Evolutionary conservation across 2,329 filamentous ascomycete species (phyloP).

Genomic region (Botrytis fabae): DNA sequence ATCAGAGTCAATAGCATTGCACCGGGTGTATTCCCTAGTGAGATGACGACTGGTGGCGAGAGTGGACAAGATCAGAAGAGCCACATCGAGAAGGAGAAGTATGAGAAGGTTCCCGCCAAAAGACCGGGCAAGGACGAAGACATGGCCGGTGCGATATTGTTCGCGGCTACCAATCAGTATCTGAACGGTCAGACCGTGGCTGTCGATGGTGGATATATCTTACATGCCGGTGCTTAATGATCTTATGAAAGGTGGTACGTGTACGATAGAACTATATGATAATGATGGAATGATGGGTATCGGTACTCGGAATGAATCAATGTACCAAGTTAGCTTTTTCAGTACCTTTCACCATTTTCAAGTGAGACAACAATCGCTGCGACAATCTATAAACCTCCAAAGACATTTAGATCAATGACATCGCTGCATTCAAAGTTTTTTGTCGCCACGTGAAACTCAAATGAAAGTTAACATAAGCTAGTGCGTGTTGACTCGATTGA

Average conservation of each 20-base stretch:
- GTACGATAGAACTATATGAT: background rate
- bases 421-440: background rate
- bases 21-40: slow-evolving; percentile 56
- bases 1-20: slow-evolving; percentile 59
- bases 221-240: slow-evolving; percentile 32
- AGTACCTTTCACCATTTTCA: background rate
- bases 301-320: background rate
- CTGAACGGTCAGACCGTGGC: slow-evolving; percentile 45
- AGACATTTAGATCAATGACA: background rate
- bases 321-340: background rate
- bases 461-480: background rate
- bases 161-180: slow-evolving; percentile 48
- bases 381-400: background rate
- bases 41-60: slow-evolving; percentile 54
- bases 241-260: background rate
- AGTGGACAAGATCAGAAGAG: slow-evolving; percentile 54
- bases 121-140: slow-evolving; percentile 58
- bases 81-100: slow-evolving; percentile 53
- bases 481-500: background rate
- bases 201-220: slow-evolving; percentile 56
- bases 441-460: background rate
- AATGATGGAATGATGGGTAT: background rate
- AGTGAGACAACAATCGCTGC: background rate
- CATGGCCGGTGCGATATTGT: slow-evolving; percentile 58
- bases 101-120: slow-evolving; percentile 50